These are phyloP conservation scores for Tricholomella constricta DNA, from an alignment of 768 basidiomycete genomes.

Conservation along the genomic window DNA sequence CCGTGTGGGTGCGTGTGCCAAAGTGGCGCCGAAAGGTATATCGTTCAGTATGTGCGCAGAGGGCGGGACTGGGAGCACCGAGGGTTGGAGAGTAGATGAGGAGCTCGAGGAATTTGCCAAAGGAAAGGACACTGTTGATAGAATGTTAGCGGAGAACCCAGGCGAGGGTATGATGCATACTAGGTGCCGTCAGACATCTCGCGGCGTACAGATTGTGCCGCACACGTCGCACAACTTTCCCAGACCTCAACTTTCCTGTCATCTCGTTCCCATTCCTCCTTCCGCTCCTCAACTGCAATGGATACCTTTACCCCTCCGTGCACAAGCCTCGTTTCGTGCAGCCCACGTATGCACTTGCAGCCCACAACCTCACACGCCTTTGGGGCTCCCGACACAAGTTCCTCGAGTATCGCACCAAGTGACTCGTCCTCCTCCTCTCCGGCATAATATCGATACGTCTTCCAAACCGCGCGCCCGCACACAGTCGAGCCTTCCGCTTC, in stretches of 20 bases:
- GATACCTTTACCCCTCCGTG: conserved; percentile 38
- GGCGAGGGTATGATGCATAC: conserved; percentile 33
- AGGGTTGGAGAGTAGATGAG: conserved; percentile 47
- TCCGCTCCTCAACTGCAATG: conserved; percentile 19
- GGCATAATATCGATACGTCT: conserved; percentile 53
- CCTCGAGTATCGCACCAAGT: conserved; percentile 46
- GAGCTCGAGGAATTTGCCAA: conserved; percentile 59
- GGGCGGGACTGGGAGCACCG: conserved; percentile 31
- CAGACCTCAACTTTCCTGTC: conserved; percentile 41
- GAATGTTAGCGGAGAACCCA: background rate
- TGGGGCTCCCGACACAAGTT: conserved; percentile 31
- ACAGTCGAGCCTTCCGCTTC: conserved; percentile 12
- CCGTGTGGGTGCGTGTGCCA: conserved; percentile 22
- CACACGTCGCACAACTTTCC: conserved; percentile 53
- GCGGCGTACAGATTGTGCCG: conserved; percentile 30
- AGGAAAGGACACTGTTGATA: conserved; percentile 48
- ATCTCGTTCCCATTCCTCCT: conserved; percentile 6
- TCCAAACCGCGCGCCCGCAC: conserved; percentile 52
- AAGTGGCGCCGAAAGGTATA: conserved; percentile 48
- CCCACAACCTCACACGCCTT: conserved; percentile 38
- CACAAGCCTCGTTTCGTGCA: conserved; percentile 49
- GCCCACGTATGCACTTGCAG: conserved; percentile 34
- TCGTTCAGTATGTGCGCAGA: conserved; percentile 51
- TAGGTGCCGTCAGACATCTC: conserved; percentile 51
- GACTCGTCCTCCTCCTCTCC: conserved; percentile 30